phyloP scores from a whole-genome alignment of 179 eudicot species.

The Sideroxylon spinosum region DNA sequence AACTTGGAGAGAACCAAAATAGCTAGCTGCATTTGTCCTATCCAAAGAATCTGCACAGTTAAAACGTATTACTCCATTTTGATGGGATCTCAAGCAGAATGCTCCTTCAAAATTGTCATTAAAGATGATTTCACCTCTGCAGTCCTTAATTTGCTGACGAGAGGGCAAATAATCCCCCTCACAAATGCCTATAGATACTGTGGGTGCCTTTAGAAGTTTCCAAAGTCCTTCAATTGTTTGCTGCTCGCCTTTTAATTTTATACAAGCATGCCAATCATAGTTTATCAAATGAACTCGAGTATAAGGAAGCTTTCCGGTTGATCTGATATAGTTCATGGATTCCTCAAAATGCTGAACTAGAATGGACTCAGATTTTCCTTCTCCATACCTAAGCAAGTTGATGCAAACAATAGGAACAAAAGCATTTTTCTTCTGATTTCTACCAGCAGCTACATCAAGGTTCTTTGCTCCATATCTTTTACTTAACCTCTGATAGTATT shows the following conservation, averaged over 20 bases:
- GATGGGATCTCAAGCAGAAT: constrained; percentile 84
- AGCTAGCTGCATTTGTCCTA: constrained; percentile 97
- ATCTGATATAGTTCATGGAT: constrained; percentile 61
- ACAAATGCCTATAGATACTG: constrained; percentile 67
- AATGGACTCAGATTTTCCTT: constrained; percentile 87
- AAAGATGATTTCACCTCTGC: constrained; percentile 76
- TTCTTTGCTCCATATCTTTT: constrained; percentile 72
- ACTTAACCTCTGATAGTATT: constrained; percentile 82
- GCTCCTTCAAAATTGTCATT: constrained; percentile 69
- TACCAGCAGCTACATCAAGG: constrained; percentile 45
- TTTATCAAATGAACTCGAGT: constrained; percentile 69
- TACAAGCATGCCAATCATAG: constrained; percentile 95
- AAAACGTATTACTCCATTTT: constrained; percentile 89
- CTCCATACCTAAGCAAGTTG: constrained; percentile 79
- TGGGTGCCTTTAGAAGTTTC: constrained; percentile 85
- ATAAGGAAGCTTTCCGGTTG: constrained; percentile 72
- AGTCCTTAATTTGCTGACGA: constrained; percentile 71
- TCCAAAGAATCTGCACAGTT: constrained; percentile 98
- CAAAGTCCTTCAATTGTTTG: constrained; percentile 94
- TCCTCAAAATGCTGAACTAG: constrained; percentile 92
- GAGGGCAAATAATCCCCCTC: constrained; percentile 94
- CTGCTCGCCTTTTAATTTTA: constrained; percentile 78
- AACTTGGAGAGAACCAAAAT: constrained; percentile 89
- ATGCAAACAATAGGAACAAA: constrained; percentile 80
- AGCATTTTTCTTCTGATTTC: constrained; percentile 61